phyloP scores from a whole-genome alignment of 2,329 filamentous ascomycete species.

The Akanthomyces dipterigenus region DNA sequence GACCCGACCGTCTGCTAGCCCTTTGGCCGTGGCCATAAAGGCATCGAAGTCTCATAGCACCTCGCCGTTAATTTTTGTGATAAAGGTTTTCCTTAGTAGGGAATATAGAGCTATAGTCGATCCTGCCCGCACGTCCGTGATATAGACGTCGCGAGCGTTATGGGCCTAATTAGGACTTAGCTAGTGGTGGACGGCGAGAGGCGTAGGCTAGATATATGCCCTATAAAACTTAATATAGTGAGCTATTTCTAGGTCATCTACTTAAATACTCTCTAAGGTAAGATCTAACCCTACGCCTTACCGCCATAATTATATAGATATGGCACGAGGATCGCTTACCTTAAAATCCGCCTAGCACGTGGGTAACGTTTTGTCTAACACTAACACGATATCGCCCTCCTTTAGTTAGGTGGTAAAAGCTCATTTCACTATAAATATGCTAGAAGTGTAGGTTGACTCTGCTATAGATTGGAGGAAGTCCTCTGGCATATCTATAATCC shows the following conservation, averaged over 20 bases:
- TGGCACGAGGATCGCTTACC: neutral
- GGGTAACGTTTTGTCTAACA: neutral
- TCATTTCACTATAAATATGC: too few species aligned
- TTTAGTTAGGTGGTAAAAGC: neutral
- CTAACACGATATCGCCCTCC: neutral
- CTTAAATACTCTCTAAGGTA: neutral
- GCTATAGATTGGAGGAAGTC: neutral
- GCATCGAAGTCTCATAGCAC: too few species aligned
- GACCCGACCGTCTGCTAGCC: too few species aligned
- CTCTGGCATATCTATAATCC: neutral
- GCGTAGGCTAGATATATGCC: neutral
- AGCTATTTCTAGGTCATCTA: neutral
- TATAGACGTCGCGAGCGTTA: too few species aligned
- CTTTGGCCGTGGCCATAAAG: too few species aligned
- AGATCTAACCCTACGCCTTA: neutral
- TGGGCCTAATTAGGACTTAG: neutral
- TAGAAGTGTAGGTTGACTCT: too few species aligned
- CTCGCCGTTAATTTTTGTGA: too few species aligned
- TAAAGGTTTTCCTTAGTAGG: too few species aligned
- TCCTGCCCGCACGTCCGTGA: too few species aligned
- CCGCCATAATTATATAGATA: neutral
- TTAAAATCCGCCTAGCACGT: neutral
- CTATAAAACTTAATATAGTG: neutral
- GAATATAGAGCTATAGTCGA: too few species aligned
- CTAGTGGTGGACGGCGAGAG: neutral